Evolutionary conservation across 2,329 filamentous ascomycete species (phyloP).

Genomic region (Monilinia aucupariae): DNA sequence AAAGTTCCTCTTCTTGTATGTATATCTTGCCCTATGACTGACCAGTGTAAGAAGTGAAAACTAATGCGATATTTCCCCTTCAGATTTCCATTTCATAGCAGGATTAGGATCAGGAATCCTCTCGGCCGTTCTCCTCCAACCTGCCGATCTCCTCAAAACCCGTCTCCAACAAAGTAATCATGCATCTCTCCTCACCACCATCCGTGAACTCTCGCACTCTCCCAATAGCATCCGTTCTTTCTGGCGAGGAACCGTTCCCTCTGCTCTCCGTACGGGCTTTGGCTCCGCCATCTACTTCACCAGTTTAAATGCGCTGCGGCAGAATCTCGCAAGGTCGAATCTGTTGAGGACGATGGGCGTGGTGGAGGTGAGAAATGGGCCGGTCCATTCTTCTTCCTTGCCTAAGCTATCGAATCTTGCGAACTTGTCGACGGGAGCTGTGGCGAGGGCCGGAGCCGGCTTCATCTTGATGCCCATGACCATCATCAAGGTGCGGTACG

Average conservation of each 20-base stretch:
- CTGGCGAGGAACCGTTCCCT: conserved; percentile 90
- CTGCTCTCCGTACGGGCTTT: conserved; percentile 86
- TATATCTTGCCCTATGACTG: conserved; percentile 1
- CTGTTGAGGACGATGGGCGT: conserved; percentile 35
- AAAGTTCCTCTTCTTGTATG: conserved; percentile 47
- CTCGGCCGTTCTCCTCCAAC: conserved; percentile 86
- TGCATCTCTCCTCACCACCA: conserved; percentile 60
- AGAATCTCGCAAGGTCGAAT: conserved; percentile 50
- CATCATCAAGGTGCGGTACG: conserved; percentile 93
- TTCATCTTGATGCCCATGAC: conserved; percentile 94
- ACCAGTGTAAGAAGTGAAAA: neutral
- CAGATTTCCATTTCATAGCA: conserved; percentile 81
- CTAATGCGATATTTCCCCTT: neutral
- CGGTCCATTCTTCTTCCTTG: conserved; percentile 59
- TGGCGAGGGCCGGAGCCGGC: conserved; percentile 78
- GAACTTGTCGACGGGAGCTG: conserved; percentile 79
- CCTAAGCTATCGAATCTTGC: conserved; percentile 77
- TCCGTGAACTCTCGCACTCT: conserved; percentile 63
- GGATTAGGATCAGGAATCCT: conserved; percentile 82
- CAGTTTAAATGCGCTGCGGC: conserved; percentile 76
- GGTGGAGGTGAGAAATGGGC: conserved; percentile 25
- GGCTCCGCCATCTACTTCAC: conserved; percentile 94
- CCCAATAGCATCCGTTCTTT: conserved; percentile 62
- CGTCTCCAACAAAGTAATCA: conserved; percentile 82
- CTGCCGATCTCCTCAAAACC: conserved; percentile 93